Percentiles rank a stretch among this genome's conserved stretches.
These are phyloP conservation scores for Leptomonas seymouri DNA, from an alignment of 208 protist genomes.

Conservation along the genomic window DNA sequence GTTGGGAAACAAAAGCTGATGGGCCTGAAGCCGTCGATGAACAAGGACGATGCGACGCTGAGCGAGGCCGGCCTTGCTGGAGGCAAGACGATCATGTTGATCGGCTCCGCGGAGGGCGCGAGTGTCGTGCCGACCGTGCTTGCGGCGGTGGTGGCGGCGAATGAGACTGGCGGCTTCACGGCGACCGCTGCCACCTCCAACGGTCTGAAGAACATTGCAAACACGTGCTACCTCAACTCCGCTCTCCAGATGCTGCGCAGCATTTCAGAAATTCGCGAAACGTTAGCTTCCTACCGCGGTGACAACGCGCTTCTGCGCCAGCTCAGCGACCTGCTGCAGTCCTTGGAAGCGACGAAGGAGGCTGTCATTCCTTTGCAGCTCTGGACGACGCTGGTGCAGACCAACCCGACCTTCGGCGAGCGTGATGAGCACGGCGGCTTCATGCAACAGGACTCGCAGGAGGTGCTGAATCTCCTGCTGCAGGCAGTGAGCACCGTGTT, in stretches of 20 bases:
- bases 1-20: slow-evolving; percentile 89
- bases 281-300: slow-evolving; percentile 33
- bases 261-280: slow-evolving; percentile 69
- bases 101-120: slow-evolving; percentile 64
- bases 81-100: slow-evolving; percentile 80
- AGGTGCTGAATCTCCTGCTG: slow-evolving; percentile 68
- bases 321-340: slow-evolving; percentile 45
- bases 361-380: slow-evolving; percentile 51
- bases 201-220: slow-evolving; percentile 80
- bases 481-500: slow-evolving; percentile 37
- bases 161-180: slow-evolving; percentile 24
- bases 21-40: slow-evolving; percentile 48
- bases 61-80: slow-evolving; percentile 40
- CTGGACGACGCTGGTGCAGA: slow-evolving; percentile 50
- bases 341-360: slow-evolving; percentile 43
- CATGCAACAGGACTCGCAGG: slow-evolving; percentile 90
- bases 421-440: slow-evolving; percentile 58
- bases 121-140: slow-evolving; percentile 27
- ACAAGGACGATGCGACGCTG: slow-evolving; percentile 41
- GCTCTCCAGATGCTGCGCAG: slow-evolving; percentile 81
- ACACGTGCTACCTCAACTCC: slow-evolving; percentile 92
- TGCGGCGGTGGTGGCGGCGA: slow-evolving; percentile 15
- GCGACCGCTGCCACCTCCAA: slow-evolving; percentile 29
- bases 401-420: slow-evolving; percentile 68
- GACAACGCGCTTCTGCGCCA: slow-evolving; percentile 43